These are phyloP conservation scores for Cornus kousa DNA, from an alignment of 148 eudicot species.

Conservation along the genomic window DNA sequence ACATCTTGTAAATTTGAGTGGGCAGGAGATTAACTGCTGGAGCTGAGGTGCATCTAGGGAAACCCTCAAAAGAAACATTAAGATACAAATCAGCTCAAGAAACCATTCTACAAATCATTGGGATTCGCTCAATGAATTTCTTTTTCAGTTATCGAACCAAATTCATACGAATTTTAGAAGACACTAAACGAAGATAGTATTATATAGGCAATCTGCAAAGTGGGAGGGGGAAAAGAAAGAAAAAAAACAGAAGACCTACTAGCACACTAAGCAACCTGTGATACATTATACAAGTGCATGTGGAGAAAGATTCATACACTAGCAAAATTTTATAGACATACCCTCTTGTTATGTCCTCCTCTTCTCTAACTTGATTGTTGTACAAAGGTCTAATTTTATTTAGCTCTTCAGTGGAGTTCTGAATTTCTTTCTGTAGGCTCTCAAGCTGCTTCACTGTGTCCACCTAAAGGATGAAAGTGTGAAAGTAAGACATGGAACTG, in stretches of 20 bases:
- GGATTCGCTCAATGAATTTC: neutral
- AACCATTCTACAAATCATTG: neutral
- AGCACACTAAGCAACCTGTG: neutral
- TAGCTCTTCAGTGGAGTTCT: conserved; percentile 61
- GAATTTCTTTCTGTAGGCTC: conserved; percentile 65
- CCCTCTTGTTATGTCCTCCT: conserved; percentile 78
- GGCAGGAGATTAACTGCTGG: neutral
- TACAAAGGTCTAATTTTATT: conserved; percentile 57
- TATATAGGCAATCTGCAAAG: neutral
- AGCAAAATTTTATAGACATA: conserved; percentile 23
- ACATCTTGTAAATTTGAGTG: neutral
- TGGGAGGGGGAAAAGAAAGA: neutral
- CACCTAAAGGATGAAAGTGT: conserved; percentile 42
- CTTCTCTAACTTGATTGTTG: conserved; percentile 60
- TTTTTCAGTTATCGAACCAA: neutral
- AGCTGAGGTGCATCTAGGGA: neutral
- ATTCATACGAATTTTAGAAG: neutral
- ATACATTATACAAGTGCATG: neutral
- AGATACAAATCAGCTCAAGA: neutral
- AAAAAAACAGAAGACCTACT: neutral
- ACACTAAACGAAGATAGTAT: neutral
- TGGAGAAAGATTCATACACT: neutral
- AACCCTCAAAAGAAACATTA: neutral
- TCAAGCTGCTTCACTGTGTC: conserved; percentile 74
- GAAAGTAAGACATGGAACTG: neutral